Percentiles rank a stretch among this genome's conserved stretches.
Evolutionary conservation across 306 rosid genomes (phyloP).

Genomic region (Betula pendula): DNA sequence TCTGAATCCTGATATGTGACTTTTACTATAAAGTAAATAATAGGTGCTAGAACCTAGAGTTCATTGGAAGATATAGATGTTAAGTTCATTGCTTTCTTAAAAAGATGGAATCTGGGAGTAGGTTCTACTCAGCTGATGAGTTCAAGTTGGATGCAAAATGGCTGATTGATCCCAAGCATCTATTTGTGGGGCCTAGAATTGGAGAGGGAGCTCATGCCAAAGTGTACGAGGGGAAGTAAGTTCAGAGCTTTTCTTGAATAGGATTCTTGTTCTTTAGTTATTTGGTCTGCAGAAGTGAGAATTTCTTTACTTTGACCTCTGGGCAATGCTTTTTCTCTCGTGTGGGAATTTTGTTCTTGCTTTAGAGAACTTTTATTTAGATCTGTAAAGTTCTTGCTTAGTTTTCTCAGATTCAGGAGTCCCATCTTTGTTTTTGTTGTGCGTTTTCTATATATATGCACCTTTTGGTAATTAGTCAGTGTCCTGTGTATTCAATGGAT

Average conservation of each 20-base stretch:
- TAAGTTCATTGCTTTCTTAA: slow-evolving; percentile 26
- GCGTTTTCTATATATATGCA: neutral
- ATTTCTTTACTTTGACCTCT: slow-evolving; percentile 30
- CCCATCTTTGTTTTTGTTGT: neutral
- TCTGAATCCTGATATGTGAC: slow-evolving; percentile 24
- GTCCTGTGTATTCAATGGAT: neutral
- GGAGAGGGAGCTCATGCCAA: slow-evolving; percentile 98
- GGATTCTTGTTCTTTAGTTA: neutral
- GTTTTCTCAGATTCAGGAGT: slow-evolving; percentile 3
- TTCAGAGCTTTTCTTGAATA: slow-evolving; percentile 17
- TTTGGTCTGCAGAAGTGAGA: slow-evolving; percentile 16
- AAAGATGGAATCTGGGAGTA: slow-evolving; percentile 77
- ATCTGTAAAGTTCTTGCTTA: slow-evolving; percentile 18
- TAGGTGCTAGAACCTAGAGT: slow-evolving; percentile 17
- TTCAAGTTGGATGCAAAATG: slow-evolving; percentile 79
- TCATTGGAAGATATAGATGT: slow-evolving; percentile 34
- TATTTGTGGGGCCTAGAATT: slow-evolving; percentile 84
- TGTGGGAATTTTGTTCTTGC: neutral
- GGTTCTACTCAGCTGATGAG: slow-evolving; percentile 76
- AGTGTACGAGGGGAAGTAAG: slow-evolving; percentile 96
- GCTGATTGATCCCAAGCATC: slow-evolving; percentile 78
- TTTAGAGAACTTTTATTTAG: neutral
- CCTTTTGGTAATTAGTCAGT: neutral
- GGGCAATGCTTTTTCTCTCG: slow-evolving; percentile 25
- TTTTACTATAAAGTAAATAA: slow-evolving; percentile 12